Evolutionary conservation across 2,329 filamentous ascomycete species (phyloP), one percentile per base, ranked within the genome.

Genomic region (Lojkania enalia): DNA sequence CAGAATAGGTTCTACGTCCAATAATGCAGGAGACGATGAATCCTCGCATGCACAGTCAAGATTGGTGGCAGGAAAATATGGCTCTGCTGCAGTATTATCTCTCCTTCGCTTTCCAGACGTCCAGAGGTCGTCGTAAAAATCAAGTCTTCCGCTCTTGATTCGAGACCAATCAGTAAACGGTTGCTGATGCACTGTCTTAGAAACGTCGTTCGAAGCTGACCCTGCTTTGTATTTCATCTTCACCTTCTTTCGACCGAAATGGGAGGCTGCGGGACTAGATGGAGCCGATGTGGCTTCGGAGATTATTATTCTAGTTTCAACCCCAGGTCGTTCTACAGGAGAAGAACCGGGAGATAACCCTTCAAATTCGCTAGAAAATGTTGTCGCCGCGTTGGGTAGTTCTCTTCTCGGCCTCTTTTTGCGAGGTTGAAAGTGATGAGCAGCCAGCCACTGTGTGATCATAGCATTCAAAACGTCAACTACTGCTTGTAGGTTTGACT

Each of bases 401-500:
- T 35, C 31, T 9, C 32, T 44, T 25, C 42, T 58, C 20, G 39
- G 40, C 5, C 52, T 55, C n/a, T 49, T 50, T 18, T 67, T 69
- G 15, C 53, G 60, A 3, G 87, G 85, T 3, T 79, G 77, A 55
- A 92, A 86, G 49, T 86, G 77, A 57, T 94, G 79, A 20, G 84
- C 83, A 43, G 81, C 82, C 5, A 97, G 71, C 69, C 95, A 96
- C 48, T 90, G 83, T 37, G 78, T 80, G 19, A 88, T 75, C 62
- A 91, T 81, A 0, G 82, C 83, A 38, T 78, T 77, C 7, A 96
- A 61, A 2, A 96, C 74, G 32, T 86, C 81, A 1, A 80, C 55
- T 2, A 89, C 77, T 1, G 74, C 69, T 19, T 79, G 74, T n/a
- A 89, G 51, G 11, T 58, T 63, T 9, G 55, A 44, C 12, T 68